A percentile compares a stretch with the other conserved stretches of the same genome.
These are phyloP conservation scores for Gossypium laxum DNA, from an alignment of 441 rosid species.

Conservation along the genomic window DNA sequence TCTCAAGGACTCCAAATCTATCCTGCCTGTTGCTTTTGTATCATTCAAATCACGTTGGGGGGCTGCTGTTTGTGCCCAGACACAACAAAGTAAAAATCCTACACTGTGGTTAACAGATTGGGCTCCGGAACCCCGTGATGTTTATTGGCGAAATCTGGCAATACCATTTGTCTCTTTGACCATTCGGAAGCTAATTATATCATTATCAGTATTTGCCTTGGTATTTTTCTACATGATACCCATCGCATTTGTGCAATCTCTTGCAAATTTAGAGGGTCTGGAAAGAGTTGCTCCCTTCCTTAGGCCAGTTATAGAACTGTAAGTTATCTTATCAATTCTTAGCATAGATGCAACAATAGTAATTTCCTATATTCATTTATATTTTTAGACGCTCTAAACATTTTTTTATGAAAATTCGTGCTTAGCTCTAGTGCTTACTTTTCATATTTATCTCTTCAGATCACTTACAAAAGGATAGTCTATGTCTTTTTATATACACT, in stretches of 20 bases:
- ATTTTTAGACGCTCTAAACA: background rate
- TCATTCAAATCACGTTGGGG: constrained; percentile 92
- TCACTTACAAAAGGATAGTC: background rate
- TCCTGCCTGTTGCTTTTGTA: constrained; percentile 72
- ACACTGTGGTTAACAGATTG: constrained; percentile 79
- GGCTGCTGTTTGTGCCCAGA: constrained; percentile 93
- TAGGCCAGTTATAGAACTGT: constrained; percentile 76
- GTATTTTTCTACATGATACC: constrained; percentile 97
- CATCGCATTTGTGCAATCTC: constrained; percentile 92
- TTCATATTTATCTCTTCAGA: background rate
- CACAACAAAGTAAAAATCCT: constrained; percentile 85
- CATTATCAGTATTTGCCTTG: constrained; percentile 62
- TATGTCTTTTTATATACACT: background rate
- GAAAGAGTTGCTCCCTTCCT: constrained; percentile 86
- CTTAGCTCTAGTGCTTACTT: background rate
- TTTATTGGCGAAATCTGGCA: constrained; percentile 82
- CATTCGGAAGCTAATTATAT: constrained; percentile 61
- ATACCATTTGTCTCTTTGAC: constrained; percentile 81
- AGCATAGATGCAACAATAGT: background rate
- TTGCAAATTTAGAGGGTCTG: constrained; percentile 87
- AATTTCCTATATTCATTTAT: background rate
- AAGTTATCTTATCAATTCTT: constrained; percentile 26
- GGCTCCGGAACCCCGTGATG: constrained; percentile 91
- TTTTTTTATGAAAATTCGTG: background rate
- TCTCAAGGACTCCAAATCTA: constrained; percentile 54